These are phyloP conservation scores for Arthroderma sp. DNA, from an alignment of 2,329 filamentous ascomycete species.

Conservation along the genomic window DNA sequence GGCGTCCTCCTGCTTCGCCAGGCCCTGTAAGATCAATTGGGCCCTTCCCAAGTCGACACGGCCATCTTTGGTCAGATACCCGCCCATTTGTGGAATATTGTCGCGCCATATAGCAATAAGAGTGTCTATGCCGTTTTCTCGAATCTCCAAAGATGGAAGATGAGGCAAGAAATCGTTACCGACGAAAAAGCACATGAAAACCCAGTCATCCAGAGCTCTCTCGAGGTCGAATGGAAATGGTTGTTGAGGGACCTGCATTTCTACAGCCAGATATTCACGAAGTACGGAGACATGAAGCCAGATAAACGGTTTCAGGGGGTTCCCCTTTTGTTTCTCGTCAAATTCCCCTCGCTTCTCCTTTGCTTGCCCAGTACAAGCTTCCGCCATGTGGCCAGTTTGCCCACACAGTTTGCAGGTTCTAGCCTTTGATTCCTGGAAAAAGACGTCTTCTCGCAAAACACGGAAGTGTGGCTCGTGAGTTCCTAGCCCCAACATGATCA, in stretches of 20 bases:
- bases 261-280: constrained; percentile 82
- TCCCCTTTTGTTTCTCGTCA: constrained; percentile 64
- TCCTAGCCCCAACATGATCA: constrained; percentile 95
- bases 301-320: constrained; percentile 79
- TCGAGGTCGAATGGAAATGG: constrained; percentile 88
- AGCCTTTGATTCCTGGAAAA: constrained; percentile 73
- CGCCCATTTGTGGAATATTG: constrained; percentile 80
- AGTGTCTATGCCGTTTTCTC: constrained; percentile 93
- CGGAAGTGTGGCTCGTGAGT: constrained; percentile 97
- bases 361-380: constrained; percentile 66
- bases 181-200: constrained; percentile 98
- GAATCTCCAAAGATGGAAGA: constrained; percentile 90
- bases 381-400: constrained; percentile 80
- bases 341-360: constrained; percentile 69
- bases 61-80: constrained; percentile 92
- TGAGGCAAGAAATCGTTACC: constrained; percentile 98
- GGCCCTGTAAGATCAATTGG: constrained; percentile 73
- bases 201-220: constrained; percentile 91
- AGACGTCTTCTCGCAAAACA: constrained; percentile 92
- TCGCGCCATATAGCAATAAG: constrained; percentile 95
- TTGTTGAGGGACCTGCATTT: constrained; percentile 70
- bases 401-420: constrained; percentile 80
- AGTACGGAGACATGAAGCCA: constrained; percentile 92
- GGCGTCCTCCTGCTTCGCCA: constrained; percentile 83
- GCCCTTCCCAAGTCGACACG: constrained; percentile 76